Base-by-base conservation (phyloP, 1,284 basidiomycete genomes). In the Mycena sp. region DNA sequence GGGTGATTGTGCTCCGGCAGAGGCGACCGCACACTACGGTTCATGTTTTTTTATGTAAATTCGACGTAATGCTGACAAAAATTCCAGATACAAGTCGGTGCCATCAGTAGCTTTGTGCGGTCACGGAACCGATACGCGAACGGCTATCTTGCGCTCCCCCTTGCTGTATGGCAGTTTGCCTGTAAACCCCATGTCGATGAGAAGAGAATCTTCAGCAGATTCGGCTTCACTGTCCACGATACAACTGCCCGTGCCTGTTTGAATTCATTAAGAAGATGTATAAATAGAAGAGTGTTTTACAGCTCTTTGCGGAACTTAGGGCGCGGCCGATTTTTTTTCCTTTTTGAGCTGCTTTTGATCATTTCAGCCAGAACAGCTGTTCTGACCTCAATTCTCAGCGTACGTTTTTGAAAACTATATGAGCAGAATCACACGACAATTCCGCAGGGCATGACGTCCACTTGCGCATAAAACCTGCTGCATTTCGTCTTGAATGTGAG, bases 81-180 rank as follows among this genome's bases (percentile, higher is more conserved):
- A n/a, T n/a, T n/a, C n/a, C 37, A 63, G 55, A 16, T 63, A 0
- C 61, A 63, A n/a, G 61, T 63, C 10, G 55, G 55, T 0, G 50
- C 26, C 0, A 53, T 63, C 5, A 53, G 43, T 21, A 16, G 6
- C 26, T 40, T 63, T 2, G 38, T 26, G 0, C 30, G 58, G 2
- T 46, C 55, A 1, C 61, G 50, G 1, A 58, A 63, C 16, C 41
- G 40, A 0, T 63, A 63, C 12, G 61, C 61, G 0, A 58, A 43
- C 28, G 60, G 53, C 0, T 50, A 62, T 40, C 30, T 62, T 1
- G 60, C 60, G 3, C 28, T 62, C 4, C 46, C 49, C 3, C 61
- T 63, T 17, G 40, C 49, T 0, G 28, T 63, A 1, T 58, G 61
- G 61, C 54, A 52, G 14, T 63, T 63, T 43, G 50, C 55, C 3